Base-by-base conservation (phyloP, 257 asterid species). In the Ocimum tenuiflorum region DNA sequence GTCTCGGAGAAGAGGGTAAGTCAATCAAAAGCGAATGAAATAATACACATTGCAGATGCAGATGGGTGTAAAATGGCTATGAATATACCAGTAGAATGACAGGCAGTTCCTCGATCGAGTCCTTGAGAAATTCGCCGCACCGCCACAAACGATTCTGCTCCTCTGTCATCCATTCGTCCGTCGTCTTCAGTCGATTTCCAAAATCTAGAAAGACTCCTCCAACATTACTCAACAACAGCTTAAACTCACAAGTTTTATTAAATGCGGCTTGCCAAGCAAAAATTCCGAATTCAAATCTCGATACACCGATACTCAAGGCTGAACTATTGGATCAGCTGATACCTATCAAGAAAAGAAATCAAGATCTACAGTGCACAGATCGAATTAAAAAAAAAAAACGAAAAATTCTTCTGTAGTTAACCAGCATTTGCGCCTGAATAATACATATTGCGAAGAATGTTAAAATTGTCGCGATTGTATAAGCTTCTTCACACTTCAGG, bases 71-170 rank as follows among this genome's bases (percentile, higher is more conserved):
- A 47, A 7, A 24, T 29, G 20, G 41, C 72, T 52, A 39, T 46
- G 60, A 71, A 36, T 51, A 65, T 82, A 92, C 99, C 97, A 62
- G 86, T 73, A 52, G 96, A 83, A 80, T 92, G 94, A 68, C 94
- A 92, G 65, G 94, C 76, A 76, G 66, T 82, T 65, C 89, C 94
- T 51, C 92, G 87, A 71, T 91, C 94, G 62, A 91, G 87, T 20
- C 98, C 92, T 57, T 83, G 99, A 19, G 98, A 89, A 68, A 92
- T 92, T 64, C 97, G 91, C 80, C 96, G 74, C 54, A 89, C 96
- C 7, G 97, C 99, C 46, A 92, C 97, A 42, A 92, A 92, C 47
- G 98, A 87, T 73, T 96, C 96, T 70, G 84, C 88, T 56, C 79
- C 76, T 48, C 96, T 84, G 51, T 89, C 96, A 66, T 87, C 95